These are phyloP conservation scores for Verticillium longisporum DNA, from an alignment of 2,329 filamentous ascomycete species.

Conservation along the genomic window DNA sequence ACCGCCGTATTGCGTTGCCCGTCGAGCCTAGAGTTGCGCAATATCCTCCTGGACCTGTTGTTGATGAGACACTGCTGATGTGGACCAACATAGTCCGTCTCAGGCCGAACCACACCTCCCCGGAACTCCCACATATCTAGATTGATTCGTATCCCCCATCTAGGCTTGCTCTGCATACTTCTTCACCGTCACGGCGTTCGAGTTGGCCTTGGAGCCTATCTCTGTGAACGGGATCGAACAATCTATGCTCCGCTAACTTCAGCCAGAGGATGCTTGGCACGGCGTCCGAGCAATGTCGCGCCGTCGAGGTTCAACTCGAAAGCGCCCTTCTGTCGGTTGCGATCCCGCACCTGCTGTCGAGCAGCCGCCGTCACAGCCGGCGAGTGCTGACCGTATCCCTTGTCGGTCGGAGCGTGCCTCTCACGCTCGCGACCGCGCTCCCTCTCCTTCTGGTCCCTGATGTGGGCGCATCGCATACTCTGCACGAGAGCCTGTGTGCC, in stretches of 20 bases:
- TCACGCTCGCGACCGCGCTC: conserved; percentile 44
- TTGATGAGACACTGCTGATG: background rate
- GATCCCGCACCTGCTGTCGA: conserved; percentile 66
- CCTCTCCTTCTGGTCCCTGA: conserved; percentile 52
- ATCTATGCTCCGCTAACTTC: conserved; percentile 24
- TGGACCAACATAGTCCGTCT: background rate
- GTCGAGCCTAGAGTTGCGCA: background rate
- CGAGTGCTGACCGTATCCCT: conserved; percentile 85
- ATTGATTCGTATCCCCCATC: conserved; percentile 3
- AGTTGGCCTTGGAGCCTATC: background rate
- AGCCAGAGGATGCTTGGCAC: conserved; percentile 47
- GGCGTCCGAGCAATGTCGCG: conserved; percentile 76
- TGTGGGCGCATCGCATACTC: conserved; percentile 76
- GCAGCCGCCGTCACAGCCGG: conserved; percentile 78
- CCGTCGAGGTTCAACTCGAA: conserved; percentile 93
- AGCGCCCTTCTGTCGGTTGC: conserved; percentile 64
- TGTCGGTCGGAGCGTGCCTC: conserved; percentile 33
- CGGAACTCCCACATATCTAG: conserved; percentile 3
- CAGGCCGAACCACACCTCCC: background rate
- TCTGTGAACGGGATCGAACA: background rate
- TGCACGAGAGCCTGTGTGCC: conserved; percentile 69
- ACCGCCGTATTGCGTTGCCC: background rate
- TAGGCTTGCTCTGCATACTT: background rate
- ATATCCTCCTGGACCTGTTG: background rate
- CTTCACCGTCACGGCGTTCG: background rate